Percentiles rank a stretch among this genome's conserved stretches.
phyloP scores from a whole-genome alignment of 129 eudicot genomes.

The Artemisia tridentata region DNA sequence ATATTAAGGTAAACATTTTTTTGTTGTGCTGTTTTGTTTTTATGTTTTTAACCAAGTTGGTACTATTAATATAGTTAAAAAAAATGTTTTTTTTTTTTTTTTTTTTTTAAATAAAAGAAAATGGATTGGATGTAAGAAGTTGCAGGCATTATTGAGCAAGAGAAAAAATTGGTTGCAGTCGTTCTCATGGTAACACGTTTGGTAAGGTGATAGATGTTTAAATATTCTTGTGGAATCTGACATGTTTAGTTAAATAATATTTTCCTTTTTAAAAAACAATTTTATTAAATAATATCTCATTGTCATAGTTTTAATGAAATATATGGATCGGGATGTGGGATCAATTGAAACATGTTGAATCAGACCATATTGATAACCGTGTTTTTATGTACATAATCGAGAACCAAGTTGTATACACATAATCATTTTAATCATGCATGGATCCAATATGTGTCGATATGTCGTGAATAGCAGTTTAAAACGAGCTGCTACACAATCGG shows the following conservation, averaged over 20 bases:
- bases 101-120: background rate
- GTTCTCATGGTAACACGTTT: slow-evolving; percentile 28
- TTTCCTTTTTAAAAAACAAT: too few species aligned
- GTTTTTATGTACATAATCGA: too few species aligned
- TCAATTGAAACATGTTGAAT: too few species aligned
- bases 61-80: slow-evolving; percentile 16
- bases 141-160: slow-evolving; percentile 24
- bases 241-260: background rate
- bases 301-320: background rate
- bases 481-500: too few species aligned
- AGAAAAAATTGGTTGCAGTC: slow-evolving; percentile 24
- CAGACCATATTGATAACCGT: too few species aligned
- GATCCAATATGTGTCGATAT: too few species aligned
- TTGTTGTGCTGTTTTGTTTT: slow-evolving; percentile 3
- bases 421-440: too few species aligned
- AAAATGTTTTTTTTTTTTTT: background rate
- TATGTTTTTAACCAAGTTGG: slow-evolving; percentile 19
- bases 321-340: background rate
- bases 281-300: background rate
- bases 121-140: background rate
- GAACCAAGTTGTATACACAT: too few species aligned
- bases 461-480: too few species aligned
- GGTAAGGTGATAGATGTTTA: slow-evolving; percentile 13
- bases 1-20: slow-evolving; percentile 12
- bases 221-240: slow-evolving; percentile 21